These are phyloP conservation scores for Scheffersomyces stipitis DNA, from an alignment of 805 yeast species.

Conservation along the genomic window DNA sequence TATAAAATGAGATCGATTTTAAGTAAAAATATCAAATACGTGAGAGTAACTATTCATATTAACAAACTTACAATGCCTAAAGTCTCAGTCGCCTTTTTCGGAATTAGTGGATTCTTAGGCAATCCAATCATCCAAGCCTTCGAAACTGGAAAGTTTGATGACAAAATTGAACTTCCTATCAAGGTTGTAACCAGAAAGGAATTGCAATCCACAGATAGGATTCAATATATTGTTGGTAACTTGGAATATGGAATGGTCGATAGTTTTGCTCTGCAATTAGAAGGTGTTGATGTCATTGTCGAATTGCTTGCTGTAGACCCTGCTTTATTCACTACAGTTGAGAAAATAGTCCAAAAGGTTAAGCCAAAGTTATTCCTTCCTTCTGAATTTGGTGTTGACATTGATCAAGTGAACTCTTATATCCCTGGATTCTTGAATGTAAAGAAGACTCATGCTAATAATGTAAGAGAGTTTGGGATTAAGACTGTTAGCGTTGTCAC, in stretches of 20 bases:
- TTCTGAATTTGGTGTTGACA: constrained; percentile 56
- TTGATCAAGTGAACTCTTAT: constrained; percentile 18
- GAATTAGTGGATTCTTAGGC: constrained; percentile 53
- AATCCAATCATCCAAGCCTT: constrained; percentile 46
- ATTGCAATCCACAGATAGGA: constrained; percentile 22
- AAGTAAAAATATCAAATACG: too few relatives aligned
- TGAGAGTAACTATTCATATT: too few relatives aligned
- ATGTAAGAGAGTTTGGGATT: constrained; percentile 43
- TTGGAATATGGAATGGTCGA: constrained; percentile 21
- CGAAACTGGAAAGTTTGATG: constrained; percentile 38
- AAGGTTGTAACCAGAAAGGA: constrained; percentile 46
- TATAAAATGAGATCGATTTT: too few relatives aligned
- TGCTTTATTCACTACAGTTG: constrained; percentile 28
- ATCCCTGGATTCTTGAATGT: constrained; percentile 31
- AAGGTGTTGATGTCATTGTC: constrained; percentile 50
- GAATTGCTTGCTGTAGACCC: constrained; percentile 37
- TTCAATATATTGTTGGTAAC: constrained; percentile 39
- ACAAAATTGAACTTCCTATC: constrained; percentile 44
- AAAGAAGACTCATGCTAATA: constrained; percentile 35
- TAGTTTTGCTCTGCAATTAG: constrained; percentile 33
- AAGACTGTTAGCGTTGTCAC: constrained; percentile 47
- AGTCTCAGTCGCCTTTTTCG: constrained; percentile 46
- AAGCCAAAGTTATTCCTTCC: constrained; percentile 54
- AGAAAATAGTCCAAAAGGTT: constrained; percentile 34
- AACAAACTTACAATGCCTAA: neutral